phyloP scores from a whole-genome alignment of 1,284 basidiomycete species.

The Neonothopanus nambi region DNA sequence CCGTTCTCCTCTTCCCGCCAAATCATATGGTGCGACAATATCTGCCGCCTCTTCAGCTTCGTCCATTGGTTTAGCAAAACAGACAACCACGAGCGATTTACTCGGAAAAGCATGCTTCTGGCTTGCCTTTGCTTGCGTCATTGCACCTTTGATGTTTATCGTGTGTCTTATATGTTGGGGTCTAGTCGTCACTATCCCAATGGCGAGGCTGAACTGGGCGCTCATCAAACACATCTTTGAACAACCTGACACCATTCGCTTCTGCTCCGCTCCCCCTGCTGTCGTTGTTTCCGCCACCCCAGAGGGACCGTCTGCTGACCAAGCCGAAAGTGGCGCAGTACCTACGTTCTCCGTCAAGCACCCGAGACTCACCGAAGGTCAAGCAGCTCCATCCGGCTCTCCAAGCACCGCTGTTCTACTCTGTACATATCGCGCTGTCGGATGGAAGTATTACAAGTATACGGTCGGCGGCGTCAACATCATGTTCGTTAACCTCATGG shows the following conservation, averaged over 20 bases:
- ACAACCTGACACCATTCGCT: conserved; percentile 86
- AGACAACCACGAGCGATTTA: conserved; percentile 42
- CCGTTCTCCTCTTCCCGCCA: conserved; percentile 42
- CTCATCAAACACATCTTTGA: conserved; percentile 83
- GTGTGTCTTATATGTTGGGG: conserved; percentile 93
- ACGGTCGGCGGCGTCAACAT: conserved; percentile 99
- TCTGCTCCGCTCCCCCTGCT: conserved; percentile 78
- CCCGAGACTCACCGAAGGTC: conserved; percentile 64
- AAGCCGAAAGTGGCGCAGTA: conserved; percentile 22
- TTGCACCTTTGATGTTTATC: conserved; percentile 87
- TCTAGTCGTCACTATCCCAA: conserved; percentile 92
- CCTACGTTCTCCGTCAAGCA: conserved; percentile 52
- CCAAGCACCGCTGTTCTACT: conserved; percentile 84
- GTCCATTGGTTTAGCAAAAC: conserved; percentile 35
- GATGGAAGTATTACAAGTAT: conserved; percentile 97
- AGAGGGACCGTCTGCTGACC: conserved; percentile 23
- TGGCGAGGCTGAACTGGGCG: conserved; percentile 97
- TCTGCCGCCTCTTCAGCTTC: conserved; percentile 32
- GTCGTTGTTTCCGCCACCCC: conserved; percentile 48
- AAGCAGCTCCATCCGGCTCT: conserved; percentile 72
- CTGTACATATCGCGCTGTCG: conserved; percentile 93
- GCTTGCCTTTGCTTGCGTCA: conserved; percentile 70
- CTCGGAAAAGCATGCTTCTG: conserved; percentile 82
- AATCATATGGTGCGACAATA: conserved; percentile 69
- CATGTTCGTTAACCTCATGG: conserved; percentile 94